Base-by-base conservation (phyloP, 371 early-diverging fungal species). In the Dinochytrium kinnereticum region DNA sequence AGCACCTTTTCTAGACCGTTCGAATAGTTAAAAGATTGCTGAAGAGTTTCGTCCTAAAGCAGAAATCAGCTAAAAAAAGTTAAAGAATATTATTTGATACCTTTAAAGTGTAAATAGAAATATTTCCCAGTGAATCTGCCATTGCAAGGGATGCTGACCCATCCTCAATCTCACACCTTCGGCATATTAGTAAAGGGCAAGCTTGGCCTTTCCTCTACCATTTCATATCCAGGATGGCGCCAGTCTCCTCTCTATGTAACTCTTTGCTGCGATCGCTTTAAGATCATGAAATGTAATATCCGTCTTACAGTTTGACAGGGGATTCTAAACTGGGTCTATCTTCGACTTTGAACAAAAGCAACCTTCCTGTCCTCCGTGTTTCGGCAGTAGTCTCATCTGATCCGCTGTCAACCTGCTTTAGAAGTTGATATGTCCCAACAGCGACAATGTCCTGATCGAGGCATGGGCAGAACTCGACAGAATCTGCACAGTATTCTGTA, bases 181-280 rank as follows among this genome's bases (percentile, higher is more conserved):
- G 1, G 61, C 28, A 7, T 67, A 24, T 2, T 36, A 26, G 28
- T 40, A 44, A 15, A 44, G 40, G 26, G 24, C 17, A 24, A 66
- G n/a, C 64, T 51, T 44, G 15, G 66, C 51, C 31, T 69, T 59
- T 10, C 70, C 40, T 17, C 30, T 79, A 85, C 95, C 95, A 95
- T 79, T 95, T 94, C 87, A 93, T 89, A 72, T 95, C 95, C 1
- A 95, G 85, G 44, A 95, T 90, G 0, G 95, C 95, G 0, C 89
- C 86, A 2, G 88, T 88, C 15, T 93, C 91, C 64, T 90, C 24
- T 31, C 71, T 38, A 33, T 37, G 73, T 17, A 40, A 21, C 49
- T 78, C 73, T 5, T 33, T 57, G 0, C 70, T 69, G 31, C n/a
- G n/a, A n/a, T n/a, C n/a, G n/a, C n/a, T n/a, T n/a, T n/a, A n/a